These are phyloP conservation scores for Krasilnikovozyma curviuscula DNA, from an alignment of 768 basidiomycete species.

Conservation along the genomic window DNA sequence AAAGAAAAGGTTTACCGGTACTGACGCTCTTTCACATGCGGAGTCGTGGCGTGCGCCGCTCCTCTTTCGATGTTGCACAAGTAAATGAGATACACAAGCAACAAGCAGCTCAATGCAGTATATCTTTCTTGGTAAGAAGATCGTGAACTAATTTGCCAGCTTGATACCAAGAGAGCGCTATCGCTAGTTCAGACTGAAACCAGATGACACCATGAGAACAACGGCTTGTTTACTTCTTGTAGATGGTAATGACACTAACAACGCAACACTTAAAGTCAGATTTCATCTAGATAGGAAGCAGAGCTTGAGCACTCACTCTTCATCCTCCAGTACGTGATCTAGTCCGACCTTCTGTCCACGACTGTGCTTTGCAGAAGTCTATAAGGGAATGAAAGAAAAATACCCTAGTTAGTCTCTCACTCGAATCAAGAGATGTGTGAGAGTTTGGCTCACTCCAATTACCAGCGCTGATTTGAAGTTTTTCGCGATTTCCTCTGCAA, in stretches of 20 bases:
- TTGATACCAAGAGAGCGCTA: too few species aligned
- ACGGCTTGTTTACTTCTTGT: conserved; percentile 1
- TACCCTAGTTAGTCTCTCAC: conserved; percentile 9
- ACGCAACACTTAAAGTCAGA: not conserved
- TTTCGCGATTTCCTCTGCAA: conserved; percentile 55
- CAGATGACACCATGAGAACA: too few species aligned
- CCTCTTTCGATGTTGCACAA: too few species aligned
- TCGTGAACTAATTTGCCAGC: too few species aligned
- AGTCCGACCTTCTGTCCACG: conserved; percentile 88
- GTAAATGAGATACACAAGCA: too few species aligned
- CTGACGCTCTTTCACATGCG: too few species aligned
- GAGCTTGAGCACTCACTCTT: conserved; percentile 3
- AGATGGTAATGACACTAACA: conserved; percentile 7
- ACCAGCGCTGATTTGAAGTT: conserved; percentile 65
- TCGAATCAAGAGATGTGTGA: not conserved
- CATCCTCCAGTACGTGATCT: conserved; percentile 32
- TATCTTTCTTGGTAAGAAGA: too few species aligned
- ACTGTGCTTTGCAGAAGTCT: conserved; percentile 80
- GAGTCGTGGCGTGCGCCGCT: too few species aligned
- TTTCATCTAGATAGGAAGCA: not conserved
- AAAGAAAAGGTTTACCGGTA: too few species aligned
- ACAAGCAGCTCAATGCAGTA: too few species aligned
- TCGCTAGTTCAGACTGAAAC: too few species aligned
- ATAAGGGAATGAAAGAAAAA: not conserved
- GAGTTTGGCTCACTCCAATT: not conserved